A percentile compares a stretch with the other conserved stretches of the same genome.
Evolutionary conservation across 768 basidiomycete species (phyloP).

Genomic region (Tulasnella sp.): DNA sequence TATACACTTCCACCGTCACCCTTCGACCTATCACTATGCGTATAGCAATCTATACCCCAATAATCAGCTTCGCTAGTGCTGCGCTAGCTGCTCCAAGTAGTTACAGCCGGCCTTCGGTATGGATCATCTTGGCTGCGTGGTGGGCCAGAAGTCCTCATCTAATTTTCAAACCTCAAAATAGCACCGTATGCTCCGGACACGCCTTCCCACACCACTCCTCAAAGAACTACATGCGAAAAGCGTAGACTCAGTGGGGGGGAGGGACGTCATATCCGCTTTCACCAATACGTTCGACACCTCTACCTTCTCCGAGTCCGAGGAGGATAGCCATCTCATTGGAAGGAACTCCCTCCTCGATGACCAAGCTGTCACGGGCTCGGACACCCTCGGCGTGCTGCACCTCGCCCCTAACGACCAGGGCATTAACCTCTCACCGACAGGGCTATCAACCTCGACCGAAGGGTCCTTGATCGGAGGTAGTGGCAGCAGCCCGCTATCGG

Average conservation of each 20-base stretch:
- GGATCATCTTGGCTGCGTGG: too few species aligned
- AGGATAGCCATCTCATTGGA: not conserved
- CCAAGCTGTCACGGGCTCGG: not conserved
- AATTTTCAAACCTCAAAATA: not conserved
- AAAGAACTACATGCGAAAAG: not conserved
- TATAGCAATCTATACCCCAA: not conserved
- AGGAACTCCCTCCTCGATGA: not conserved
- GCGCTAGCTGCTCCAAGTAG: slow-evolving; percentile 1
- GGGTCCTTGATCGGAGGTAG: not conserved
- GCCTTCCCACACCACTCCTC: not conserved
- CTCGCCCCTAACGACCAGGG: not conserved
- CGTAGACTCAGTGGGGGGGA: not conserved
- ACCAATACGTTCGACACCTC: not conserved
- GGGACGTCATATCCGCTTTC: not conserved
- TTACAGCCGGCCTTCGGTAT: not conserved
- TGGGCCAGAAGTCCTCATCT: too few species aligned
- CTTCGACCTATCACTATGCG: not conserved
- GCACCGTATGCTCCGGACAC: slow-evolving; percentile 5
- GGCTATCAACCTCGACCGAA: not conserved
- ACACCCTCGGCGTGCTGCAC: slow-evolving; percentile 1
- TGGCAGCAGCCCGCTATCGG: too few species aligned
- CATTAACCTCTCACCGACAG: not conserved
- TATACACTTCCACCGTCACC: too few species aligned
- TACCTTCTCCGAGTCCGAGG: not conserved
- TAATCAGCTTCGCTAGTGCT: not conserved